Evolutionary conservation across 139 green algal species (phyloP).

Genomic region (Trebouxia sp.): DNA sequence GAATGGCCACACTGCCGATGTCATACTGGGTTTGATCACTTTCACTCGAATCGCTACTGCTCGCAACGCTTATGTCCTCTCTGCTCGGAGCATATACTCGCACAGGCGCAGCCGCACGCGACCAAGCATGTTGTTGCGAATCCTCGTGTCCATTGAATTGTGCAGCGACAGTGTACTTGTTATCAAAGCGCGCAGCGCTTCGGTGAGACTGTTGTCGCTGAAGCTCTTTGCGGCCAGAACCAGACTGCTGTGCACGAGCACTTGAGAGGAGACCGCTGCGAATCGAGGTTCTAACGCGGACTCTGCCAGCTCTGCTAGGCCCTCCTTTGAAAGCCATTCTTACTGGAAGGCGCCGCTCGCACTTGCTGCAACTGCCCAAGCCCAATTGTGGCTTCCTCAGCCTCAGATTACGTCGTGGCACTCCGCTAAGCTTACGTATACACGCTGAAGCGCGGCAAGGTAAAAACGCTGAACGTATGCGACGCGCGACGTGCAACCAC

Average conservation of each 20-base stretch:
- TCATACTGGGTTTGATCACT: background rate
- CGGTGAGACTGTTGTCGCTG: too few relatives aligned
- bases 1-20: background rate
- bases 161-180: too few relatives aligned
- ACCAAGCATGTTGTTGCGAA: background rate
- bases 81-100: constrained; percentile 36
- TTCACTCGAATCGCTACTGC: background rate
- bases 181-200: too few relatives aligned
- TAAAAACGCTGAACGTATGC: too few relatives aligned
- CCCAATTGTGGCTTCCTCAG: background rate
- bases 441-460: too few relatives aligned
- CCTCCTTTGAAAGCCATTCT: background rate
- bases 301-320: too few relatives aligned
- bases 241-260: background rate
- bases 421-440: too few relatives aligned
- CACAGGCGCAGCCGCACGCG: background rate
- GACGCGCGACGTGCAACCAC: too few relatives aligned
- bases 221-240: too few relatives aligned
- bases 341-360: background rate
- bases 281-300: background rate
- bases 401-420: background rate
- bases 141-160: too few relatives aligned
- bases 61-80: constrained; percentile 7
- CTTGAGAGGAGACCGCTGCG: background rate
- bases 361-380: background rate